phyloP scores from a whole-genome alignment of 2,329 filamentous ascomycete genomes.

The Fusarium sp. region DNA sequence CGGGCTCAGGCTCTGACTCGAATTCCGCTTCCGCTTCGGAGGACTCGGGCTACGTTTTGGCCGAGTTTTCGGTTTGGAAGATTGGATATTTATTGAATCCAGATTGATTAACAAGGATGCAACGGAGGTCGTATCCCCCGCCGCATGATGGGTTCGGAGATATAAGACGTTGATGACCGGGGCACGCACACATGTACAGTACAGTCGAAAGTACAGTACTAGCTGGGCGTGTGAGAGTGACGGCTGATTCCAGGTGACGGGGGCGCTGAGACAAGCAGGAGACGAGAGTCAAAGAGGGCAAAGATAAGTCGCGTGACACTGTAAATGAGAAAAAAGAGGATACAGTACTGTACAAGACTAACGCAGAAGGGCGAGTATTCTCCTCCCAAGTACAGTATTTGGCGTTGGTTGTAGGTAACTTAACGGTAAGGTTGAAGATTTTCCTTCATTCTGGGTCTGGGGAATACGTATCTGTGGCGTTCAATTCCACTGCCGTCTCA shows the following conservation, averaged over 20 bases:
- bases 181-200: constrained; percentile 41
- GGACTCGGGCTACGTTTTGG: constrained; percentile 39
- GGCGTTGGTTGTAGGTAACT: constrained; percentile 20
- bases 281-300: not conserved
- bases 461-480: constrained; percentile 40
- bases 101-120: constrained; percentile 64
- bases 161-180: constrained; percentile 40
- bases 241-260: constrained; percentile 16
- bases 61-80: constrained; percentile 35
- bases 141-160: constrained; percentile 62
- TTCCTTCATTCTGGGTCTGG: constrained; percentile 24
- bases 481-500: not conserved
- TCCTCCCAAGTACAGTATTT: constrained; percentile 23
- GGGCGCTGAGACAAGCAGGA: constrained; percentile 21
- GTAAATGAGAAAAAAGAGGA: constrained; percentile 12
- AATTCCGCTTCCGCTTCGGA: constrained; percentile 25
- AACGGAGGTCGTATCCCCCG: constrained; percentile 66
- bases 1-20: constrained; percentile 31
- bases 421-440: constrained; percentile 29
- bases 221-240: constrained; percentile 41
- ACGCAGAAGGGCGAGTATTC: constrained; percentile 21
- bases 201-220: constrained; percentile 16
- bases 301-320: constrained; percentile 41
- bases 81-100: constrained; percentile 63
- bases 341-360: constrained; percentile 7